phyloP scores from a whole-genome alignment of 2,329 filamentous ascomycete species.

The Cercospora sesami region DNA sequence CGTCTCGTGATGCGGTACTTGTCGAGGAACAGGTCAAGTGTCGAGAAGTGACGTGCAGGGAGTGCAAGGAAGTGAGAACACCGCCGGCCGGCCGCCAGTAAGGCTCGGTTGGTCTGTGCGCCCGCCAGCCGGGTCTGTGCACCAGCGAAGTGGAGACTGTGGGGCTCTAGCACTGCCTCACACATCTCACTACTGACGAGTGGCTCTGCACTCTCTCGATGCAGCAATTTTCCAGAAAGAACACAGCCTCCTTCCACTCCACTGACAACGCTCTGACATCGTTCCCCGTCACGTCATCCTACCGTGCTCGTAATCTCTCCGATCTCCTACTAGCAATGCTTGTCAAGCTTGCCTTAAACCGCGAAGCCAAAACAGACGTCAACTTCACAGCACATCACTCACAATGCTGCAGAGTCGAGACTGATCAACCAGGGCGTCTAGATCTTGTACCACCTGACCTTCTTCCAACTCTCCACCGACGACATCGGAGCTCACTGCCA shows the following conservation, averaged over 20 bases:
- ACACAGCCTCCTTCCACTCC: not conserved
- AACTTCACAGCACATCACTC: not conserved
- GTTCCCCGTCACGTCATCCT: not conserved
- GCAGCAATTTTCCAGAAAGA: not conserved
- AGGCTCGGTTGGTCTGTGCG: not conserved
- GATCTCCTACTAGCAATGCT: not conserved
- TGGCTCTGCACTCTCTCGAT: not conserved
- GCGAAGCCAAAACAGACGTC: not conserved
- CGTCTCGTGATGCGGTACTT: not conserved
- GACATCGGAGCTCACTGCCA: not conserved
- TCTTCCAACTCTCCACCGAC: not conserved
- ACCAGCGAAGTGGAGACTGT: not conserved
- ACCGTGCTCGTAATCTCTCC: not conserved
- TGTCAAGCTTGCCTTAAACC: not conserved
- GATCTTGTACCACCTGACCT: not conserved
- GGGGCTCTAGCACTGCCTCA: not conserved
- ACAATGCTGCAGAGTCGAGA: not conserved
- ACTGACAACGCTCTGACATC: not conserved
- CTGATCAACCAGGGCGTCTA: not conserved
- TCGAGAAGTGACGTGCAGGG: not conserved
- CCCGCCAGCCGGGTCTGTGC: not conserved
- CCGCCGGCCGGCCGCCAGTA: not conserved
- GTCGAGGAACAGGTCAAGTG: not conserved
- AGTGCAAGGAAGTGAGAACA: not conserved
- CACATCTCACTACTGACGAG: not conserved